A percentile compares a stretch with the other conserved stretches of the same genome.
phyloP scores from a whole-genome alignment of 2,329 filamentous ascomycete genomes.

The Pseudogymnoascus sp. region DNA sequence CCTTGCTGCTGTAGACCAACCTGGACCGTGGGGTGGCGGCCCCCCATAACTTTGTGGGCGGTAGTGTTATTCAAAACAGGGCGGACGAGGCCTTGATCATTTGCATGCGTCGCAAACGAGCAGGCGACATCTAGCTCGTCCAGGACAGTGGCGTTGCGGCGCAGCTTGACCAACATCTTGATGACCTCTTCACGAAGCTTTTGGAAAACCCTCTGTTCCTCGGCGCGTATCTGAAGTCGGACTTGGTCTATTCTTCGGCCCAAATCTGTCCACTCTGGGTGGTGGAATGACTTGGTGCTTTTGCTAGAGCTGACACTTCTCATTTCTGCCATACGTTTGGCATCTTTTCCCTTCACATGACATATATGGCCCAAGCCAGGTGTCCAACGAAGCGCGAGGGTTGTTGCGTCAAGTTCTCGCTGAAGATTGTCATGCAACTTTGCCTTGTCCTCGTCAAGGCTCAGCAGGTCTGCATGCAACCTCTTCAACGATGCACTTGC shows the following conservation, averaged over 20 bases:
- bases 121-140: constrained; percentile 89
- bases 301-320: constrained; percentile 71
- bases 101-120: constrained; percentile 73
- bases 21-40: constrained; percentile 89
- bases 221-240: constrained; percentile 69
- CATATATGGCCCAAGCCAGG: constrained; percentile 83
- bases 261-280: constrained; percentile 75
- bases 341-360: constrained; percentile 79
- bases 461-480: constrained; percentile 62
- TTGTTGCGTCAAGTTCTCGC: constrained; percentile 51
- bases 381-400: constrained; percentile 76
- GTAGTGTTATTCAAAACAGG: constrained; percentile 62
- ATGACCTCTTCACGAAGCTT: constrained; percentile 70
- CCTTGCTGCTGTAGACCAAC: constrained; percentile 72
- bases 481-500: constrained; percentile 60
- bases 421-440: constrained; percentile 55
- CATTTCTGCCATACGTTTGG: constrained; percentile 32
- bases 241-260: constrained; percentile 73
- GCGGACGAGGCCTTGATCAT: constrained; percentile 64
- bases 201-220: constrained; percentile 76
- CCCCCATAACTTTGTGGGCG: constrained; percentile 70
- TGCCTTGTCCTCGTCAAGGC: constrained; percentile 53
- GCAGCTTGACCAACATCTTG: constrained; percentile 72
- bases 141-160: constrained; percentile 82
- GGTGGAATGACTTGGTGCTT: constrained; percentile 76